Evolutionary conservation across 2,329 filamentous ascomycete species (phyloP).

Genomic region (Dactylellina haptotyla): DNA sequence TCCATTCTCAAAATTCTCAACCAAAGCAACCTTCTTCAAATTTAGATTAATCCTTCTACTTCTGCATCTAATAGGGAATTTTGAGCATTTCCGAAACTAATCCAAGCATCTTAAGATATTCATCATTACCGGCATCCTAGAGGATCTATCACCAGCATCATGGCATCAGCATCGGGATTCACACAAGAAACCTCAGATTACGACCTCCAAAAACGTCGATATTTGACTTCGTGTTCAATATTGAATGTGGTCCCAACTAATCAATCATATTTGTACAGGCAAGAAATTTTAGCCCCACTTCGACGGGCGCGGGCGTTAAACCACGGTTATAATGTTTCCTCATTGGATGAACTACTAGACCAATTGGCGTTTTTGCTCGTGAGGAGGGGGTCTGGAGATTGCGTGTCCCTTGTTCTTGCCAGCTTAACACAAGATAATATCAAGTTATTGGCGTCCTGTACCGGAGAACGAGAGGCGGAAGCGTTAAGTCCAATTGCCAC

Average conservation of each 20-base stretch:
- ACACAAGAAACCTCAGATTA: no score
- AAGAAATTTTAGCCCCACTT: not conserved
- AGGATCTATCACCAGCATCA: no score
- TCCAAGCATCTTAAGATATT: no score
- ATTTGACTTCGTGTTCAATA: not conserved
- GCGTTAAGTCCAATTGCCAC: not conserved
- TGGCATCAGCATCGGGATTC: no score
- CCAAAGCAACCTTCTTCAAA: no score
- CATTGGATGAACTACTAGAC: not conserved
- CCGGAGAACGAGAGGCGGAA: not conserved
- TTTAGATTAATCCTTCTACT: no score
- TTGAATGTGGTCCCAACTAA: not conserved
- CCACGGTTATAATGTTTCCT: not conserved
- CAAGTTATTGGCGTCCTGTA: not conserved
- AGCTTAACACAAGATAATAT: conserved; percentile 4
- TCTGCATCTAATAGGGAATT: no score
- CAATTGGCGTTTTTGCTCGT: conserved; percentile 5
- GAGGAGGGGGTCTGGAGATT: not conserved
- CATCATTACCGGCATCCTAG: no score
- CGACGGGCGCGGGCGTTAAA: no score
- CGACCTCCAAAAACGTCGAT: not conserved
- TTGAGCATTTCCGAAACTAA: no score
- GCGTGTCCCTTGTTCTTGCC: not conserved
- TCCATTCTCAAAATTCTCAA: no score
- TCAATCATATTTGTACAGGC: not conserved